Evolutionary conservation across 2,329 filamentous ascomycete species (phyloP).

Genomic region (Scedosporium minutisporum): DNA sequence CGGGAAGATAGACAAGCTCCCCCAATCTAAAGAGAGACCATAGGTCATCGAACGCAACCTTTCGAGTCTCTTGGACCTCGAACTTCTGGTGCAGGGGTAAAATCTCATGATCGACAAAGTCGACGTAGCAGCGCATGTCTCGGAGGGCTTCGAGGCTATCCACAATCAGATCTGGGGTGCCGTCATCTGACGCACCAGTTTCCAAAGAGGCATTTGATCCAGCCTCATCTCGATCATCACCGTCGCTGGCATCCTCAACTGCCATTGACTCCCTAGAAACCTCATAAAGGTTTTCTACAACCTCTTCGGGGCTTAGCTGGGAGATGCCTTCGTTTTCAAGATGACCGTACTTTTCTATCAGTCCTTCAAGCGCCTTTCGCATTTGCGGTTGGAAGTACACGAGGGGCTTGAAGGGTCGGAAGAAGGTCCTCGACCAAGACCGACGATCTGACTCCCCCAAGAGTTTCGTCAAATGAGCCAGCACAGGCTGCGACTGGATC

Average conservation of each 20-base stretch:
- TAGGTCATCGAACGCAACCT: slow-evolving; percentile 30
- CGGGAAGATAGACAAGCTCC: slow-evolving; percentile 30
- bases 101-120: slow-evolving; percentile 32
- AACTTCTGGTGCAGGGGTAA: slow-evolving; percentile 24
- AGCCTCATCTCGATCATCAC: slow-evolving; percentile 16
- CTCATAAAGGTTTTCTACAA: slow-evolving; percentile 16
- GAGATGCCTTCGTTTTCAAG: slow-evolving; percentile 20
- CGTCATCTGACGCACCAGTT: slow-evolving; percentile 22
- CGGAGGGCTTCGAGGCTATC: slow-evolving; percentile 27
- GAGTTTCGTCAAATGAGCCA: slow-evolving; percentile 26
- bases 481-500: slow-evolving; percentile 29
- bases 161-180: slow-evolving; percentile 25
- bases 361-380: slow-evolving; percentile 24
- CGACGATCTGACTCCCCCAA: slow-evolving; percentile 25
- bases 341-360: slow-evolving; percentile 32
- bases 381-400: slow-evolving; percentile 32
- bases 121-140: slow-evolving; percentile 32
- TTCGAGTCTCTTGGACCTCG: slow-evolving; percentile 17
- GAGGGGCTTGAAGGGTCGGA: slow-evolving; percentile 29
- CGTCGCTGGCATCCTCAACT: slow-evolving; percentile 11
- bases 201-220: slow-evolving; percentile 24
- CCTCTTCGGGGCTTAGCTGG: slow-evolving; percentile 15
- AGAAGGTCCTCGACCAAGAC: slow-evolving; percentile 27
- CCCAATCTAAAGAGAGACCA: slow-evolving; percentile 30
- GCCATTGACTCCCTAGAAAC: slow-evolving; percentile 15